These are phyloP conservation scores for Jaminaea rosea DNA, from an alignment of 1,284 basidiomycete species.

Conservation along the genomic window DNA sequence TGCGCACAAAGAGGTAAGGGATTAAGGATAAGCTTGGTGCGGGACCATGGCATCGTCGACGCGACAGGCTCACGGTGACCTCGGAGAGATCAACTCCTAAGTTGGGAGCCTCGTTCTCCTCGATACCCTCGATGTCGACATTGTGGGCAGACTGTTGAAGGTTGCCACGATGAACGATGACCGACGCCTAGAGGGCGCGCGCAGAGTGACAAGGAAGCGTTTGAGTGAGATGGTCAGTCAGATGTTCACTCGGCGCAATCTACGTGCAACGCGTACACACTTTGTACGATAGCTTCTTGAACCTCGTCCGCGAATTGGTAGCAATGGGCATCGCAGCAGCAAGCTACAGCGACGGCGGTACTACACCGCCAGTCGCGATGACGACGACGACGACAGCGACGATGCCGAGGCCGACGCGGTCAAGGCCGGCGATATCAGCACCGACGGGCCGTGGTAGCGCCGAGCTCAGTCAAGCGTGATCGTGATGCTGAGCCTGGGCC, in stretches of 20 bases:
- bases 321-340: constrained; percentile 2
- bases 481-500: no score
- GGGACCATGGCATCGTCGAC: not conserved
- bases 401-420: no score
- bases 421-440: no score
- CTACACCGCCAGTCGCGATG: no score
- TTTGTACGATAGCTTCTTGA: constrained; percentile 2
- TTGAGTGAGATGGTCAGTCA: not conserved
- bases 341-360: no score
- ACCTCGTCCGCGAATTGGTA: constrained; percentile 1
- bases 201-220: not conserved
- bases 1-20: not conserved
- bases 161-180: constrained; percentile 2
- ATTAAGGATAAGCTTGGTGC: not conserved
- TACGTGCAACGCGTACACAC: no score
- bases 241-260: not conserved
- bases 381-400: no score
- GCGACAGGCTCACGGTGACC: not conserved
- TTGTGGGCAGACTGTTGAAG: not conserved
- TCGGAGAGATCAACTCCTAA: not conserved
- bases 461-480: no score
- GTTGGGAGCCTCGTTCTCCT: not conserved
- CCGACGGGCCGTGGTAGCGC: no score
- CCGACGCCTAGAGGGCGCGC: not conserved
- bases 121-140: not conserved